A percentile compares a stretch with the other conserved stretches of the same genome.
Conservation (phyloP, 805 yeast species). For the Alloascoidea africana region DNA sequence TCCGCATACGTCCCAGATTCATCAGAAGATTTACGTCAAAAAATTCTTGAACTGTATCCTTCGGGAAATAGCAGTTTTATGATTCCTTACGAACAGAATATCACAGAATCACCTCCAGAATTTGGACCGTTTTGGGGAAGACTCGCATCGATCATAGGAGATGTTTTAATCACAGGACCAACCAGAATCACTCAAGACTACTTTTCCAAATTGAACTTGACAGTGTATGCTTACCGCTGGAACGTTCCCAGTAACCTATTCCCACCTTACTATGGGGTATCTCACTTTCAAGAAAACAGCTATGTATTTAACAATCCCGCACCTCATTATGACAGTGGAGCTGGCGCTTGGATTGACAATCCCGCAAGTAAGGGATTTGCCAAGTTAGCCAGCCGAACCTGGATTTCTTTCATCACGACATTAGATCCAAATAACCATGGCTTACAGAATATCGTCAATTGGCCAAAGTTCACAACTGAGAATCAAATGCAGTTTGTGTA, state of each 20-base stretch:
- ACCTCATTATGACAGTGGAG: not conserved
- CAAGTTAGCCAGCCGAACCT: not conserved
- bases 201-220: not conserved
- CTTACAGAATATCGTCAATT: too few relatives aligned
- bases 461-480: too few relatives aligned
- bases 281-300: not conserved
- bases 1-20: not conserved
- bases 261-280: not conserved
- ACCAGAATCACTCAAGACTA: not conserved
- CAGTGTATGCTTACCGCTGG: not conserved
- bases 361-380: not conserved
- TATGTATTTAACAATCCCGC: not conserved
- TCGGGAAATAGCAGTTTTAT: not conserved
- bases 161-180: not conserved
- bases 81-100: too few relatives aligned
- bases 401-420: not conserved
- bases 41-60: not conserved
- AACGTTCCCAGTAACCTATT: not conserved
- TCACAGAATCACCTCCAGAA: not conserved
- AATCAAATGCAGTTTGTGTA: too few relatives aligned
- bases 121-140: not conserved
- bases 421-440: slow-evolving; percentile 1
- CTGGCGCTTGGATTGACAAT: not conserved
- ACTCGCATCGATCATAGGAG: not conserved
- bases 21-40: not conserved